Percentiles rank a stretch among this genome's conserved stretches.
Conservation (phyloP, 1,284 basidiomycete species). For the Apiotrichum domesticum region DNA sequence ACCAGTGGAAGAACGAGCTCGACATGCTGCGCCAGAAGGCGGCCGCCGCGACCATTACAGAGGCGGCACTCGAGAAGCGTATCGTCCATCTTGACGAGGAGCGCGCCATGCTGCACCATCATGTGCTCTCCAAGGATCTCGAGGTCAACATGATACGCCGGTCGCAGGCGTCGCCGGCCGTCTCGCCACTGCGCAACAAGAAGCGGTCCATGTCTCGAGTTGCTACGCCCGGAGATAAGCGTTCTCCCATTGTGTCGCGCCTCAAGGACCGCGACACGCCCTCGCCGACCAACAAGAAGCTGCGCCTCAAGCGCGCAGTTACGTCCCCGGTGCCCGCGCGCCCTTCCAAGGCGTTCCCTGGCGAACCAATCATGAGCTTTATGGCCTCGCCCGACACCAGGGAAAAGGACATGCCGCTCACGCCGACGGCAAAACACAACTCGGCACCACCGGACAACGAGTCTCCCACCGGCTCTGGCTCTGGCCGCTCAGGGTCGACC, state of each 20-base stretch:
- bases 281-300: background rate
- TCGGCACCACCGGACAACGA: background rate
- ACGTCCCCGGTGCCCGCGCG: no score
- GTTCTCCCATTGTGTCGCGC: background rate
- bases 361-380: background rate
- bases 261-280: background rate
- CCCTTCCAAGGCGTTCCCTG: background rate
- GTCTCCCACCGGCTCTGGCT: no score
- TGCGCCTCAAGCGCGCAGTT: background rate
- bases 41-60: background rate
- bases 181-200: background rate
- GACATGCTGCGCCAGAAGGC: background rate
- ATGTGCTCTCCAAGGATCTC: constrained; percentile 6
- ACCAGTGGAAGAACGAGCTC: constrained; percentile 18
- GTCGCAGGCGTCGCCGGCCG: background rate
- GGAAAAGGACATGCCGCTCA: background rate
- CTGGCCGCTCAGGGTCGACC: no score
- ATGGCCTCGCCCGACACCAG: background rate
- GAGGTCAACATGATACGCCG: constrained; percentile 4
- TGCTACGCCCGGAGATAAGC: background rate
- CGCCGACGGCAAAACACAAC: constrained; percentile 2
- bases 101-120: background rate
- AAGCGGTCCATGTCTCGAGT: background rate
- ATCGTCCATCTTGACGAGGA: background rate
- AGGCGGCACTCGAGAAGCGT: background rate